These are phyloP conservation scores for Ophiostoma pallidulum DNA, from an alignment of 2,329 filamentous ascomycete species.

Conservation along the genomic window DNA sequence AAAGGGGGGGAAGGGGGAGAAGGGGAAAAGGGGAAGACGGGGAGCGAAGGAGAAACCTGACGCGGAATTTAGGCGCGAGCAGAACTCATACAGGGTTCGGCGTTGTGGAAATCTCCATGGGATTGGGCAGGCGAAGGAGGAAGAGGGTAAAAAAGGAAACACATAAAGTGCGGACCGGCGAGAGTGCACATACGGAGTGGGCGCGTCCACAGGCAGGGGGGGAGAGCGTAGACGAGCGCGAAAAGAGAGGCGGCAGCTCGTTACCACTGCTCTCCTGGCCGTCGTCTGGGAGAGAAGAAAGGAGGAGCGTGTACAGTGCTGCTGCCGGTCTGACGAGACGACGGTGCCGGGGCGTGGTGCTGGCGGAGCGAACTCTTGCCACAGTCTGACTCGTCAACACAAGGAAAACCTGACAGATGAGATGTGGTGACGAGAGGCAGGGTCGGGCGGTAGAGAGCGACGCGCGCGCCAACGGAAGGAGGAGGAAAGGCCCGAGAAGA, in stretches of 20 bases:
- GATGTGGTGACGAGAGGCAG: no score
- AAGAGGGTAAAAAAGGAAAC: slow-evolving; percentile 8
- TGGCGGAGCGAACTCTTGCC: no score
- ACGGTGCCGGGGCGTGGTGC: no score
- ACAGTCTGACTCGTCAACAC: no score
- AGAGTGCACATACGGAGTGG: neutral
- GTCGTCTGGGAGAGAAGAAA: neutral
- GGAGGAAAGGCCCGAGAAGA: no score
- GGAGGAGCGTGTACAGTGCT: neutral
- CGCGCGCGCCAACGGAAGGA: no score
- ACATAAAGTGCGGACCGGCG: neutral
- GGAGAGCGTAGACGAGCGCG: neutral
- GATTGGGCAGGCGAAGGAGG: slow-evolving; percentile 8
- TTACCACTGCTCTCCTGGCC: neutral
- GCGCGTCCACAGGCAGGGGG: neutral
- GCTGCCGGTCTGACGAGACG: slow-evolving; percentile 1
- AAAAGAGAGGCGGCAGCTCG: neutral
- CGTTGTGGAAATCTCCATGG: slow-evolving; percentile 2
- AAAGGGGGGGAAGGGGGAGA: neutral
- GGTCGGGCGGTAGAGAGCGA: no score
- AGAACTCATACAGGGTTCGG: slow-evolving; percentile 10
- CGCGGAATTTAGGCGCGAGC: slow-evolving; percentile 12
- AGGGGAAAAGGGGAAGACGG: neutral
- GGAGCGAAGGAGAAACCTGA: neutral
- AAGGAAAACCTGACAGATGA: no score